Evolutionary conservation across 2,329 filamentous ascomycete species (phyloP).

Genomic region (Leptographium lundbergii): DNA sequence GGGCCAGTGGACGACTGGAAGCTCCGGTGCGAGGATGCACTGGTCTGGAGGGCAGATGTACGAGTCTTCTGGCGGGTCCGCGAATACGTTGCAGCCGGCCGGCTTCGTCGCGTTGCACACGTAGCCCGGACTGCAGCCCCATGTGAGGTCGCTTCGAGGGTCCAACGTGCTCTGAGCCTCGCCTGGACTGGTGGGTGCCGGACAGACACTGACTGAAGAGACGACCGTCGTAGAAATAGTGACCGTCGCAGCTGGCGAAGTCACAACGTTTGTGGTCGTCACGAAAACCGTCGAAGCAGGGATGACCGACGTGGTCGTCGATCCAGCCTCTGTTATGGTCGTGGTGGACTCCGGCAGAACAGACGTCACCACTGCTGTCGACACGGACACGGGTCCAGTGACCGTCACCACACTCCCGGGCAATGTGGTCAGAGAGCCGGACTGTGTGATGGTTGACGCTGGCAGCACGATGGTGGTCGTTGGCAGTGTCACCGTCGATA

Average conservation of each 20-base stretch:
- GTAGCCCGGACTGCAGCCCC: slow-evolving; percentile 39
- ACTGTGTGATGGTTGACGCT: slow-evolving; percentile 1
- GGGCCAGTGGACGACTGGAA: slow-evolving; percentile 27
- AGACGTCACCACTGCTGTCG: not conserved
- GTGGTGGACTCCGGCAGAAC: slow-evolving; percentile 8
- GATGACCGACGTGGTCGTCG: slow-evolving; percentile 6
- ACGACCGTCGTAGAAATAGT: slow-evolving; percentile 20
- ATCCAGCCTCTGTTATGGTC: slow-evolving; percentile 6
- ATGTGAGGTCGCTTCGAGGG: slow-evolving; percentile 30
- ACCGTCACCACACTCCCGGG: not conserved
- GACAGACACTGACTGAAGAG: slow-evolving; percentile 26
- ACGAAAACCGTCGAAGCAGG: slow-evolving; percentile 5
- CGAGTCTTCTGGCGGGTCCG: slow-evolving; percentile 28
- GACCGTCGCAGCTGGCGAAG: slow-evolving; percentile 2
- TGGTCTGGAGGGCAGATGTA: slow-evolving; percentile 33
- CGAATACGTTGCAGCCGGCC: slow-evolving; percentile 37
- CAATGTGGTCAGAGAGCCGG: not conserved
- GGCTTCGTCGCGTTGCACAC: slow-evolving; percentile 42
- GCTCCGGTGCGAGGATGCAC: slow-evolving; percentile 30
- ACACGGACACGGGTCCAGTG: slow-evolving; percentile 1
- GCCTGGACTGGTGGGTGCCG: slow-evolving; percentile 25
- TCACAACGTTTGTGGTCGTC: slow-evolving; percentile 5
- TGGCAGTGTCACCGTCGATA: slow-evolving; percentile 3
- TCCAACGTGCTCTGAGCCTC: slow-evolving; percentile 16
- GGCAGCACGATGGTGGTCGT: not conserved